These are phyloP conservation scores for Apodospora peruviana DNA, from an alignment of 495 filamentous ascomycete species.

Conservation along the genomic window DNA sequence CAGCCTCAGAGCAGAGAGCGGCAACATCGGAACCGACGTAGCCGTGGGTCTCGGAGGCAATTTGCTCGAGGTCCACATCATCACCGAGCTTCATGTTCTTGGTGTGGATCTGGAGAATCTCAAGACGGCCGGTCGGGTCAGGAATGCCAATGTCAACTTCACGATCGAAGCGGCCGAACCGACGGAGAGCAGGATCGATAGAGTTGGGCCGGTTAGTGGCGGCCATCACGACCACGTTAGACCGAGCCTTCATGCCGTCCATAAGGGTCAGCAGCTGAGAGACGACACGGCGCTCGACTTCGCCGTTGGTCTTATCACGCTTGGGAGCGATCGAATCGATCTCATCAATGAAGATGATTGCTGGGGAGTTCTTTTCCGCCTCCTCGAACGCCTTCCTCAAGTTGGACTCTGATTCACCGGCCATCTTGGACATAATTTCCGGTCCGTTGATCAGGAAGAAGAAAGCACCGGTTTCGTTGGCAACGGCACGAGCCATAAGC, in stretches of 20 bases:
- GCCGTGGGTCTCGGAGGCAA: slow-evolving; percentile 96
- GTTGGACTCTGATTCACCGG: slow-evolving; percentile 97
- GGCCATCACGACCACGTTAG: slow-evolving; percentile 98
- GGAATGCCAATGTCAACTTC: slow-evolving; percentile 98
- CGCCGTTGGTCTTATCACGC: slow-evolving; percentile 99
- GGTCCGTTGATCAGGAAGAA: slow-evolving; percentile 99
- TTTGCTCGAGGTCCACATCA: slow-evolving; percentile 93
- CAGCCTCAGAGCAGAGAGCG: slow-evolving; percentile 97
- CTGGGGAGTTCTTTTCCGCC: slow-evolving; percentile 98
- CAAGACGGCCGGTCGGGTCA: slow-evolving; percentile 95
- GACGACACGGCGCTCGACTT: slow-evolving; percentile 96
- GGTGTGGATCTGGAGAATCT: slow-evolving; percentile 98
- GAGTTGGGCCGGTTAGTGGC: slow-evolving; percentile 97
- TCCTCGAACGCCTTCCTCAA: slow-evolving; percentile 97
- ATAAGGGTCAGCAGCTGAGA: slow-evolving; percentile 96
- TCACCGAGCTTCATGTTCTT: slow-evolving; percentile 99
- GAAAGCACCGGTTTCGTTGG: slow-evolving; percentile 97
- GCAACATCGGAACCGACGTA: slow-evolving; percentile 98
- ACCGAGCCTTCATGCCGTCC: slow-evolving; percentile 99
- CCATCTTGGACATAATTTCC: slow-evolving; percentile 99
- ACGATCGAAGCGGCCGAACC: slow-evolving; percentile 96
- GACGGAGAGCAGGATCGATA: slow-evolving; percentile 93
- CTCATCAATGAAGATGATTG: slow-evolving; percentile 99
- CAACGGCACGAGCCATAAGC: slow-evolving; percentile 95
- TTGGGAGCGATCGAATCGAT: slow-evolving; percentile 98